Evolutionary conservation across 768 basidiomycete species (phyloP).

Genomic region (Mycena alexandri): DNA sequence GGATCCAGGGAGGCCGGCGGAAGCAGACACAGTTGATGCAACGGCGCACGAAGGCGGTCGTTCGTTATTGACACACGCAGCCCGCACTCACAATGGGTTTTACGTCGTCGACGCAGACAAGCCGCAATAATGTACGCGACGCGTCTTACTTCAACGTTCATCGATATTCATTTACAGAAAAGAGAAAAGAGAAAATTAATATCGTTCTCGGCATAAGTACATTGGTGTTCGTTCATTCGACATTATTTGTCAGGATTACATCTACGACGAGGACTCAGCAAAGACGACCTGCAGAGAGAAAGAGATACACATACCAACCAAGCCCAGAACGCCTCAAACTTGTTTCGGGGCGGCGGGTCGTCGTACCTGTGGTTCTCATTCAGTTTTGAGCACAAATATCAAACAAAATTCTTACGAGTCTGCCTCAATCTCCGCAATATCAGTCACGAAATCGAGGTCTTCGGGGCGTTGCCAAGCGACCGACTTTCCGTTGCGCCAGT

Average conservation of each 20-base stretch:
- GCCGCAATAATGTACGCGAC: slow-evolving; percentile 32
- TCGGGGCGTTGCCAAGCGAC: slow-evolving; percentile 52
- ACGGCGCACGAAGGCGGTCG: slow-evolving; percentile 49
- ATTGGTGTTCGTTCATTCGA: not conserved
- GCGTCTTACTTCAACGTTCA: not conserved
- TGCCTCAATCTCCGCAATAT: slow-evolving; percentile 78
- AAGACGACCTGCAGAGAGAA: not conserved
- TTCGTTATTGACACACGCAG: slow-evolving; percentile 64
- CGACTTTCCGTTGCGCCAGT: slow-evolving; percentile 51
- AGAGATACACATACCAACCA: slow-evolving; percentile 73
- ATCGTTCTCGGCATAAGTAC: not conserved
- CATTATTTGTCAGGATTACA: slow-evolving; percentile 12
- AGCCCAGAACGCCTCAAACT: slow-evolving; percentile 77
- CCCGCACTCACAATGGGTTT: slow-evolving; percentile 62
- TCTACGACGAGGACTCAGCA: slow-evolving; percentile 10
- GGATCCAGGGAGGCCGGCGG: slow-evolving; percentile 55
- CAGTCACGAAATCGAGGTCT: slow-evolving; percentile 89
- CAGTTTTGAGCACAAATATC: not conserved
- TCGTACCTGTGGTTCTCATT: slow-evolving; percentile 59
- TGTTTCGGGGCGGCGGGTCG: slow-evolving; percentile 78
- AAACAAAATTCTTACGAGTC: slow-evolving; percentile 56
- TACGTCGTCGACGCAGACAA: slow-evolving; percentile 74
- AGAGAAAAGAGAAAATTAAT: not conserved
- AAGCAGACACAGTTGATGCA: slow-evolving; percentile 46
- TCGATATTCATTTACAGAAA: not conserved